Conservation (phyloP, 441 rosid species). For the Brassica hybrid region DNA sequence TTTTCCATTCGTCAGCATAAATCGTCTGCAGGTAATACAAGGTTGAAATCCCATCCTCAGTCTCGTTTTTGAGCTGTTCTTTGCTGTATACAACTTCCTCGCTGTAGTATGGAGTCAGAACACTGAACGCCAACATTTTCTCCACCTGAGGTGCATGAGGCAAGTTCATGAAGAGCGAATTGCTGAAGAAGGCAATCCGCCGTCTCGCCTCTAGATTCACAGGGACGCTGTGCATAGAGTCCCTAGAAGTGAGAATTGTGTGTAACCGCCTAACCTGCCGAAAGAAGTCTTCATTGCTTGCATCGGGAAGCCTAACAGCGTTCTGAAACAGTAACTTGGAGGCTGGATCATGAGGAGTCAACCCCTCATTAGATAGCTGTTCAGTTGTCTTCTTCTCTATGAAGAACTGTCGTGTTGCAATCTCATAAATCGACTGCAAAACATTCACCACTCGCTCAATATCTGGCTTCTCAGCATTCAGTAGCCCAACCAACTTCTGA, state of each 20-base stretch:
- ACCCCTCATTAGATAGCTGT: slow-evolving; percentile 62
- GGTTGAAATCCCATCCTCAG: slow-evolving; percentile 91
- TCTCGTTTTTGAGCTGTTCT: slow-evolving; percentile 82
- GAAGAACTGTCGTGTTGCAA: slow-evolving; percentile 74
- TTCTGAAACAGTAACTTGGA: slow-evolving; percentile 70
- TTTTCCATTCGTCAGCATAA: slow-evolving; percentile 88
- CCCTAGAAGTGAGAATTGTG: slow-evolving; percentile 80
- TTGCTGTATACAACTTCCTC: slow-evolving; percentile 87
- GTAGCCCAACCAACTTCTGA: slow-evolving; percentile 64
- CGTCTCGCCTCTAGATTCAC: slow-evolving; percentile 88
- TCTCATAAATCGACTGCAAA: slow-evolving; percentile 82
- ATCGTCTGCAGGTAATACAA: slow-evolving; percentile 86
- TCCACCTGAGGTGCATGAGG: slow-evolving; percentile 97
- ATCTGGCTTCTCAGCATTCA: slow-evolving; percentile 62
- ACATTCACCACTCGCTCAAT: slow-evolving; percentile 70
- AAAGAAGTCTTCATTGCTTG: slow-evolving; percentile 66
- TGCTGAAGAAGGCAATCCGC: slow-evolving; percentile 90
- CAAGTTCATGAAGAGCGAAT: slow-evolving; percentile 94
- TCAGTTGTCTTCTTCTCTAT: slow-evolving; percentile 60
- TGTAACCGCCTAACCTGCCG: slow-evolving; percentile 81
- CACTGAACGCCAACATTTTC: slow-evolving; percentile 94
- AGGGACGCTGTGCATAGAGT: slow-evolving; percentile 84
- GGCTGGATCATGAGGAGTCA: slow-evolving; percentile 72
- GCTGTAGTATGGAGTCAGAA: slow-evolving; percentile 86
- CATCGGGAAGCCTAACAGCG: slow-evolving; percentile 69